Percentiles rank a stretch among this genome's conserved stretches.
These are phyloP conservation scores for Aeschynomene evenia DNA, from an alignment of 306 rosid species.

Conservation along the genomic window DNA sequence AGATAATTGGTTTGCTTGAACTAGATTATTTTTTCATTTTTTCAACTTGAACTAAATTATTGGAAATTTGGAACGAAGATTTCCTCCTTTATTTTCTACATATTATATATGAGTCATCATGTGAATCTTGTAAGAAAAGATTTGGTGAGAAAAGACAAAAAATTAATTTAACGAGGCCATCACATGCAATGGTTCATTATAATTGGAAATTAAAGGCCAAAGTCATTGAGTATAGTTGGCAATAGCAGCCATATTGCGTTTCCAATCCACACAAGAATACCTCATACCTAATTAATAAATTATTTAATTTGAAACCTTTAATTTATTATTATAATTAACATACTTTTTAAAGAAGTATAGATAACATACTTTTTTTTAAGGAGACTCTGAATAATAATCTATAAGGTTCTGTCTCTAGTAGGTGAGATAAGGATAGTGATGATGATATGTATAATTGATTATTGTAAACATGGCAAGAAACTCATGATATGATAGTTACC, in stretches of 20 bases:
- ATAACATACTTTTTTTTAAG: background rate
- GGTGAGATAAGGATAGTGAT: background rate
- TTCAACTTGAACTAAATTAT: background rate
- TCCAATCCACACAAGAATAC: background rate
- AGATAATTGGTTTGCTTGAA: background rate
- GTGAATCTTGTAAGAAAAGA: background rate
- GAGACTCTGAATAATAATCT: background rate
- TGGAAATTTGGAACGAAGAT: background rate
- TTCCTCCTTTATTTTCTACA: background rate
- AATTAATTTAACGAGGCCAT: background rate
- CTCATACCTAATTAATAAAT: background rate
- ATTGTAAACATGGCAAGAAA: background rate
- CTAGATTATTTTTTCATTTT: slow-evolving; percentile 11
- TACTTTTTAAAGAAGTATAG: too few relatives aligned
- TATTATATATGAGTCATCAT: background rate
- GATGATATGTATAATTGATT: background rate
- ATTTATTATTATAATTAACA: too few relatives aligned
- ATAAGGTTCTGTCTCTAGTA: background rate
- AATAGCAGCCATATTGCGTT: background rate
- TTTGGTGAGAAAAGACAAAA: background rate
- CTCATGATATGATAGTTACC: background rate
- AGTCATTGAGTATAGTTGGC: background rate
- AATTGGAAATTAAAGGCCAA: background rate
- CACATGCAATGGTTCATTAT: background rate
- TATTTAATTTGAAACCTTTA: too few relatives aligned